Base-by-base conservation (phyloP, 495 filamentous ascomycete species). In the Penicillium daleae region DNA sequence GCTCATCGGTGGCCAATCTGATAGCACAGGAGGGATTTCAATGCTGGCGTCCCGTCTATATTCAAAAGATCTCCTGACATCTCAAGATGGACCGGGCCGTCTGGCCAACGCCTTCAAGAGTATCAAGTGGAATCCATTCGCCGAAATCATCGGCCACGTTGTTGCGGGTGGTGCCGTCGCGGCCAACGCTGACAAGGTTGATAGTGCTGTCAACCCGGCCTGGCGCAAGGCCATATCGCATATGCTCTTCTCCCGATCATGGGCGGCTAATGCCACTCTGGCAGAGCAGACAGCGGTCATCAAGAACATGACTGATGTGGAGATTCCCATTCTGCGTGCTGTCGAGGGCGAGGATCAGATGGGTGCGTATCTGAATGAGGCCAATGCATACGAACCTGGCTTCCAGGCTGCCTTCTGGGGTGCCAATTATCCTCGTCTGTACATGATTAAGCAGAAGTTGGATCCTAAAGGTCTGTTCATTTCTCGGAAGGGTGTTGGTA, bases 361-460 rank as follows among this genome's bases (percentile, higher is more conserved):
- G 71, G 83, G 82, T 6, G 71, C 80, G 1, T 85, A 85, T 63
- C 32, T 78, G 61, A 85, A 85, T 42, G 83, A 85, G 67, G 82
- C 76, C 0, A 76, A 84, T 64, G 62, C 72, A 2, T 76, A 80
- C 57, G 82, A 83, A 57, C 60, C 68, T 39, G 70, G 69, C 9
- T 83, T 82, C 66, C 81, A 81, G 57, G 32, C 71, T 24, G 76
- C 77, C 6, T 85, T 82, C 66, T 85, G 78, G 77, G 83, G 83
- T 4, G 61, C 68, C 4, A 83, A 85, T 57, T 83, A 85, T 62
- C 66, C 58, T 17, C 69, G 60, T 12, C 62, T 86, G 33, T 76
- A 78, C 21, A 33, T 46, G 3, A 60, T 84, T 6, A 85, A 86
- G 72, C 69, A 75, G 61, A 65, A 66, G 27, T 72, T 65, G 65